Base-by-base conservation (phyloP, 2,329 filamentous ascomycete genomes). In the Torrubiella hemipterigena region DNA sequence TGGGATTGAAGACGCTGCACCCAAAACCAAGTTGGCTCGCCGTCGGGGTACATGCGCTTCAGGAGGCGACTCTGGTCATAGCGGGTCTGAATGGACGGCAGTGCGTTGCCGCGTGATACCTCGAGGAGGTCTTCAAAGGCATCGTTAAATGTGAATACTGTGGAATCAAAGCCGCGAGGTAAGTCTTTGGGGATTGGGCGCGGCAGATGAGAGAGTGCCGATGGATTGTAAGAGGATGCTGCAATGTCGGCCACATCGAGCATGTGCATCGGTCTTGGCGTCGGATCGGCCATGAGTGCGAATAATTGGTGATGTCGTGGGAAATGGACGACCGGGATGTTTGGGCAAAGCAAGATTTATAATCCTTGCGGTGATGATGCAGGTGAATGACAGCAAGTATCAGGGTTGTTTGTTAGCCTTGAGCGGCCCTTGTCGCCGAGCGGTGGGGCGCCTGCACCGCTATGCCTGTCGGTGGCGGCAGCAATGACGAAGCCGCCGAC, bases 101-200 rank as follows among this genome's bases (percentile, higher is more conserved):
- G 47, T 3, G 50, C 46, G 6, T 54, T 50, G 4, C 59, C 59
- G 11, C 58, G 55, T n/a, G 56, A 58, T 13, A 59, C 57, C n/a
- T 54, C 51, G 10, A 74, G 52, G 12, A 75, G 58, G 38, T 74
- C 69, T 42, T 74, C 69, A 38, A 73, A 73, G 28, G 69, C 69
- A 39, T 73, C 68, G 19, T 63, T 55, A 39, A 70, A 74, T 7
- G 64, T 67, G 42, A 70, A 69, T 20, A 54, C 42, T 23, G 43
- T 46, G 10, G 49, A 28, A 34, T 61, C 55, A 19, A 52, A 37
- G 27, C 52, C 50, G 4, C 48, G 36, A 7, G 61, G 56, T 2
- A 58, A 50, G 38, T 65, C 65, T 7, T 47, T 54, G 1, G 68
- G 67, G 0, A 54, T 43, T 3, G 69, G 69, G 37, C 62, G 65